Percentiles rank a stretch among this genome's conserved stretches.
Conservation (phyloP, 257 asterid species). For the Solanum bulbocastanum region DNA sequence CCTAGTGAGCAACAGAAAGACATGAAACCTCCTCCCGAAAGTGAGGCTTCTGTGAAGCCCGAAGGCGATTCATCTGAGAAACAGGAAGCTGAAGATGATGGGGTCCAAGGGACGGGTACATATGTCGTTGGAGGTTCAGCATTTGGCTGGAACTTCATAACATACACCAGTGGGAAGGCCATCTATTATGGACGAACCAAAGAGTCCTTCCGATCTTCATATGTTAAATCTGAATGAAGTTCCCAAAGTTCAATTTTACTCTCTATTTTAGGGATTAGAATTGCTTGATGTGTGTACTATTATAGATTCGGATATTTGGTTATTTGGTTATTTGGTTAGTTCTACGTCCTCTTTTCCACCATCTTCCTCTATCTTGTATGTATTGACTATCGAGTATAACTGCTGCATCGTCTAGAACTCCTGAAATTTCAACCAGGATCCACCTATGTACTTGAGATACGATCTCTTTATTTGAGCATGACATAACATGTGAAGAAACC, state of each 20-base stretch:
- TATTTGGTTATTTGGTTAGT: not conserved
- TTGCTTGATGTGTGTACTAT: not conserved
- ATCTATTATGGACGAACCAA: slow-evolving; percentile 56
- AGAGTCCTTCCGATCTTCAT: slow-evolving; percentile 47
- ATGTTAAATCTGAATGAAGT: slow-evolving; percentile 21
- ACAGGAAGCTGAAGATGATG: slow-evolving; percentile 10
- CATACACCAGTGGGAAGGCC: slow-evolving; percentile 26
- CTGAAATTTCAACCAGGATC: not conserved
- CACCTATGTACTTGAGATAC: not conserved
- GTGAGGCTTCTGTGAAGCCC: slow-evolving; percentile 4
- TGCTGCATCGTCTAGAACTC: not conserved
- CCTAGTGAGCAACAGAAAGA: slow-evolving; percentile 19
- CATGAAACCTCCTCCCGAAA: slow-evolving; percentile 13
- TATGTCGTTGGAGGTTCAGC: slow-evolving; percentile 71
- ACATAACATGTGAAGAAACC: not conserved
- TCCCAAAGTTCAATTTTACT: not conserved
- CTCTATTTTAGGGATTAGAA: not conserved
- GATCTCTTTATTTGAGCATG: not conserved
- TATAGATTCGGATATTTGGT: not conserved
- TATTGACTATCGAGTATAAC: not conserved
- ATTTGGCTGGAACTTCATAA: slow-evolving; percentile 77
- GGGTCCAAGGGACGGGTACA: slow-evolving; percentile 34
- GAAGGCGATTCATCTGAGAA: slow-evolving; percentile 10
- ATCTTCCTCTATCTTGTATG: not conserved
- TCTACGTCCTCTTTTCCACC: not conserved